Evolutionary conservation across 176 grass and related monocot genomes (phyloP).

Genomic region (Carex scoparia): DNA sequence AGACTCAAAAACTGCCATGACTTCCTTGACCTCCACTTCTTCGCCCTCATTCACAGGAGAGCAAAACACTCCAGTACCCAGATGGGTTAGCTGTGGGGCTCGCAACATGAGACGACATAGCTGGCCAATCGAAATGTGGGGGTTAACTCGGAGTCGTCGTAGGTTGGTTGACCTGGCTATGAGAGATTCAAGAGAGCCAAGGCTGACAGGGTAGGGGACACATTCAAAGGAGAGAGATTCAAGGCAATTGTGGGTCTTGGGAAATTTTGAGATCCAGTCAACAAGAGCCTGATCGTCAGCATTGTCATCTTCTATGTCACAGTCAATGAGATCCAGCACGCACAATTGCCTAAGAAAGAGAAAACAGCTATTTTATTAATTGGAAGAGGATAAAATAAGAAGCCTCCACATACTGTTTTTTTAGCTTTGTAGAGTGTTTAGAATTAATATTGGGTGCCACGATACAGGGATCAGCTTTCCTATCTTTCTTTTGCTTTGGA

Average conservation of each 20-base stretch:
- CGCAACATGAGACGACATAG: conserved; percentile 64
- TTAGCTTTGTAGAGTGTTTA: too few species aligned
- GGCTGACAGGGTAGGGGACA: conserved; percentile 32
- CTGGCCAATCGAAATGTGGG: conserved; percentile 57
- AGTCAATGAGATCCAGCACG: conserved; percentile 72
- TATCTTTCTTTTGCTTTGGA: background rate
- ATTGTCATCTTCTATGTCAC: conserved; percentile 49
- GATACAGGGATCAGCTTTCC: background rate
- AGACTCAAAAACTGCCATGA: conserved; percentile 34
- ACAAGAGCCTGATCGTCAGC: conserved; percentile 14
- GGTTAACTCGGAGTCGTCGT: conserved; percentile 60
- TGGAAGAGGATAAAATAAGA: background rate
- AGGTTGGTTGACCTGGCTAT: conserved; percentile 65
- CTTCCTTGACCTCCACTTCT: conserved; percentile 35
- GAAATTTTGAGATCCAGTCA: conserved; percentile 79
- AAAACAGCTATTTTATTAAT: background rate
- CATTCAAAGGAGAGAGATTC: conserved; percentile 80
- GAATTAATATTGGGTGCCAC: background rate
- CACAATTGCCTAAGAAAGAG: conserved; percentile 41
- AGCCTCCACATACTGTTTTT: background rate
- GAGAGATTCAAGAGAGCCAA: conserved; percentile 56
- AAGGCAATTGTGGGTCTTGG: conserved; percentile 37
- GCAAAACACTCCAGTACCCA: conserved; percentile 73
- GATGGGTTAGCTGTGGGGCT: conserved; percentile 53
- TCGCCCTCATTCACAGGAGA: conserved; percentile 28